Base-by-base conservation (phyloP, 2,329 filamentous ascomycete species). In the Penicillium digitatum region DNA sequence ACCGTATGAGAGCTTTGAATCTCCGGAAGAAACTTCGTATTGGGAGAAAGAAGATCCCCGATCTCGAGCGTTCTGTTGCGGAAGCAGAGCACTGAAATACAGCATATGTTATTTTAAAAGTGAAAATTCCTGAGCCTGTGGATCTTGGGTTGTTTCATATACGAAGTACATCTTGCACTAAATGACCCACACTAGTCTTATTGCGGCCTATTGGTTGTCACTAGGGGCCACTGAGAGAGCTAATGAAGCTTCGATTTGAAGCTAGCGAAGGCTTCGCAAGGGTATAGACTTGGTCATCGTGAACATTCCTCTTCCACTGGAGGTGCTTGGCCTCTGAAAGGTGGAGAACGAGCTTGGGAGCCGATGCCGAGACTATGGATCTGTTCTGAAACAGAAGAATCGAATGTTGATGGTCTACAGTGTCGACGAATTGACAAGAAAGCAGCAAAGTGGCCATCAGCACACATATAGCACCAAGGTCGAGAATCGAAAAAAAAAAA, bases 1-100 rank as follows among this genome's bases (percentile, higher is more conserved):
- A 66, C 2, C 57, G 63, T 59, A 82, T 61, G 45, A 62, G 62
- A 44, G 43, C 55, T 38, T 52, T 58, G 31, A 66, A 68, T 26
- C 14, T 65, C 20, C 48, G 61, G 27, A 59, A 57, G 9, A 62
- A 58, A 27, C 47, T 63, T 32, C 48, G 48, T 2, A 22, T 62
- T 6, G 56, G 59, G 2, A 52, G 32, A 10, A 50, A 45, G 5
- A 65, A 63, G 37, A 43, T 58, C 7, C 31, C 42, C 0, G 62
- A 67, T 57, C n/a, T 67, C 1, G 66, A 67, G 40, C 59, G 54
- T 20, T 54, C 59, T 31, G 52, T 55, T 32, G 27, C 37, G 3
- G 47, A 39, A 24, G 39, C 40, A 10, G 52, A 57, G 42, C 12
- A 26, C 2, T 52, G 18, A 58, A 10, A n/a, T 14, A 5, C 3